Percentiles rank a stretch among this genome's conserved stretches.
These are phyloP conservation scores for Nigrograna mackinnonii DNA, from an alignment of 2,329 filamentous ascomycete genomes.

Conservation along the genomic window DNA sequence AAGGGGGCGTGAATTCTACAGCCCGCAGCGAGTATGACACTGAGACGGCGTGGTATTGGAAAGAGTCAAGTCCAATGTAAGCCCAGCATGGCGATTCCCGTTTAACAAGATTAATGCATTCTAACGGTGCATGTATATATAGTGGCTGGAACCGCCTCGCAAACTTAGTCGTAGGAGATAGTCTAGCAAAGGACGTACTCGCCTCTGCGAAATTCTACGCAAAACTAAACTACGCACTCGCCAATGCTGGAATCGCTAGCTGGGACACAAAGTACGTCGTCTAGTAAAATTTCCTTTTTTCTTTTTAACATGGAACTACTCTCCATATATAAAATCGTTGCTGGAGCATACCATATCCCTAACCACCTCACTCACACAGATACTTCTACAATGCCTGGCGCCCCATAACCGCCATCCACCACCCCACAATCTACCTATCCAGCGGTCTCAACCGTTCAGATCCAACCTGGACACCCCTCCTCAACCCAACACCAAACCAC, in stretches of 20 bases:
- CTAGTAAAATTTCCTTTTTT: no score
- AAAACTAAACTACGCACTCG: slow-evolving; percentile 30
- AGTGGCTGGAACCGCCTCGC: slow-evolving; percentile 27
- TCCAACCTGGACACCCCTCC: slow-evolving; percentile 24
- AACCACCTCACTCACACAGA: not conserved
- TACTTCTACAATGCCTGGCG: slow-evolving; percentile 28
- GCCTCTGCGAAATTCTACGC: slow-evolving; percentile 29
- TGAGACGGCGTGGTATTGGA: slow-evolving; percentile 30
- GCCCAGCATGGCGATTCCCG: not conserved
- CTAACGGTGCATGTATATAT: not conserved
- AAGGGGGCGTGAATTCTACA: slow-evolving; percentile 27
- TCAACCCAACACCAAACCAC: slow-evolving; percentile 27
- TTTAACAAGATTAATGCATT: not conserved
- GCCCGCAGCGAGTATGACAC: slow-evolving; percentile 23
- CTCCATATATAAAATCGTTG: no score
- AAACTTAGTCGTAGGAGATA: slow-evolving; percentile 20
- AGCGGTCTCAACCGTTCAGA: slow-evolving; percentile 19
- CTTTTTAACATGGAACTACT: no score
- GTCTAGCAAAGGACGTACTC: slow-evolving; percentile 20
- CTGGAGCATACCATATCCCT: not conserved
- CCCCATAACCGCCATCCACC: slow-evolving; percentile 23
- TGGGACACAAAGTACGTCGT: slow-evolving; percentile 23
- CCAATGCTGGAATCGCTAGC: slow-evolving; percentile 29
- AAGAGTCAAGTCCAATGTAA: slow-evolving; percentile 23
- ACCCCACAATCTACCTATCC: slow-evolving; percentile 20